Evolutionary conservation across 2,329 filamentous ascomycete species (phyloP), one percentile per base, ranked within the genome.

Genomic region (Colletotrichum sp.): DNA sequence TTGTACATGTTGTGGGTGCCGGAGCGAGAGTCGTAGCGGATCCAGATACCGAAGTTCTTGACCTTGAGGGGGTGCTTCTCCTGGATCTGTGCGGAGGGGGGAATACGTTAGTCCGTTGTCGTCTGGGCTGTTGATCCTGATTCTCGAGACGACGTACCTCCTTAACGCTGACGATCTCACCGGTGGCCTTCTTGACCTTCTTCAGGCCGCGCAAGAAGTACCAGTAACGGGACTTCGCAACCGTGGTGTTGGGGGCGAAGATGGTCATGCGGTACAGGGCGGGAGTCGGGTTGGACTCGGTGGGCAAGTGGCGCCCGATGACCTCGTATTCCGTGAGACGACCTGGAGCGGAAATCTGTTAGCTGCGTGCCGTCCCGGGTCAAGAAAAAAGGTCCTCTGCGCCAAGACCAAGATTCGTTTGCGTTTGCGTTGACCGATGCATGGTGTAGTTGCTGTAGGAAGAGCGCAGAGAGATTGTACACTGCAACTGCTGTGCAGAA

Each of bases 1-100:
- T 99, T 99, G 95, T 99, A 99, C 97, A 99, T 99, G 95, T 99
- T 99, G 96, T 99, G 97, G 85, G 97, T 99, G 85, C 97, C 97
- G 84, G 97, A 99, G 89, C 97, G 96, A 79, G 98, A 99, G 91
- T 99, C 96, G 92, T 99, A 99, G 88, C 98, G 96, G 91, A 99
- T 94, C 98, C 98, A 99, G 93, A 99, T 94, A 88, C 97, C 97
- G 88, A 99, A 99, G 95, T 98, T 99, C 96, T 99, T 99, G 93
- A 99, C 96, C 93, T 98, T 98, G 86, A 96, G 92, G 85, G 97
- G 97, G 89, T 95, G 96, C 94, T 99, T 99, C 96, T 99, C 97
- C 90, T 93, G 90, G 91, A 99, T 98, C 96, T 77, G 24, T 26
- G 44, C n/a, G 44, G 1, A 0, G n/a, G 16, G 21, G 34, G 24